Conservation (phyloP, 2,329 filamentous ascomycete genomes). For the Colletotrichum viniferum region DNA sequence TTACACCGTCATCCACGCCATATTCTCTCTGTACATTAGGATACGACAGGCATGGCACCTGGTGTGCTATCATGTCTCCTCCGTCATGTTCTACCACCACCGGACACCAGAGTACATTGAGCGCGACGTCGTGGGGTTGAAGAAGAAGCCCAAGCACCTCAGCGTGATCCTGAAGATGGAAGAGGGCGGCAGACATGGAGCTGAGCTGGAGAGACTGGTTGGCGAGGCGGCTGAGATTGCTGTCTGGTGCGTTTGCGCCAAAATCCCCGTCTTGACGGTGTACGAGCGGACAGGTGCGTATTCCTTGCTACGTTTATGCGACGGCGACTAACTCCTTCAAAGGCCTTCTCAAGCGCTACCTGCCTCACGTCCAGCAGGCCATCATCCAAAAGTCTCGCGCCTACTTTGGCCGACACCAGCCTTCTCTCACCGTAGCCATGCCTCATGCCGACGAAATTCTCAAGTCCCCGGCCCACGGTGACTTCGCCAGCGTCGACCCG, state of each 20-base stretch:
- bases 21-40: conserved; percentile 90
- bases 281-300: conserved; percentile 87
- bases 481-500: conserved; percentile 26
- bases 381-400: conserved; percentile 80
- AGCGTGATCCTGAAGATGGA: conserved; percentile 84
- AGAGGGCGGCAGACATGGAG: conserved; percentile 69
- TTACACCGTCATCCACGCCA: conserved; percentile 73
- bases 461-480: conserved; percentile 28
- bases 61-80: conserved; percentile 76
- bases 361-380: conserved; percentile 81
- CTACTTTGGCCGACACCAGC: conserved; percentile 82
- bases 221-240: conserved; percentile 91
- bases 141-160: conserved; percentile 80
- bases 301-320: neutral
- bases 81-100: conserved; percentile 92
- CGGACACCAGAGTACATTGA: conserved; percentile 91
- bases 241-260: conserved; percentile 90
- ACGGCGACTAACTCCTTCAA: conserved; percentile 22
- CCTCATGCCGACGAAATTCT: conserved; percentile 46
- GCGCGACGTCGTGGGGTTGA: conserved; percentile 79
- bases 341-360: conserved; percentile 90
- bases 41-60: conserved; percentile 80
- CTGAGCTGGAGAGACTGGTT: conserved; percentile 81
- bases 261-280: conserved; percentile 84
- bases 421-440: conserved; percentile 65